Conservation (phyloP, 148 eudicot genomes). For the Amaranthus hypochondriacus region DNA sequence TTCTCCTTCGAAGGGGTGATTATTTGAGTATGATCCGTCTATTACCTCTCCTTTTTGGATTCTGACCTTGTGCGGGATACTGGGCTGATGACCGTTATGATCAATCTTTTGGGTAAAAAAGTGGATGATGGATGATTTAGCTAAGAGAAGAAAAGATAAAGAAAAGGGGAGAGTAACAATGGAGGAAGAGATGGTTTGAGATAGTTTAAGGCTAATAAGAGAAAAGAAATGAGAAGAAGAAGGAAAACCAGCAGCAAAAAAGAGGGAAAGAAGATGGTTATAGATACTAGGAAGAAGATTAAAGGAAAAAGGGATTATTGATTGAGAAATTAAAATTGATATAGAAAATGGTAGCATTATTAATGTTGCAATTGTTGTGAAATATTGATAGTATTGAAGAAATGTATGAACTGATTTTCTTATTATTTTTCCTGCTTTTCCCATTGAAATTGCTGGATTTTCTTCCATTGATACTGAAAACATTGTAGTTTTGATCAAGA, state of each 20-base stretch:
- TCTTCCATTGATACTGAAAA: constrained; percentile 13
- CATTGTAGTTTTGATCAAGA: not conserved
- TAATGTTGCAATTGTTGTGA: constrained; percentile 46
- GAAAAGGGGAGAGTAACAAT: constrained; percentile 49
- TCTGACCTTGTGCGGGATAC: no score
- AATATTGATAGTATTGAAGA: constrained; percentile 47
- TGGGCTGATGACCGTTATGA: no score
- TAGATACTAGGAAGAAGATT: not conserved
- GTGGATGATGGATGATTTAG: constrained; percentile 55
- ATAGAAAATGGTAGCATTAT: constrained; percentile 61
- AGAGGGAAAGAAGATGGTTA: constrained; percentile 36
- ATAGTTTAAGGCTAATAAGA: constrained; percentile 53
- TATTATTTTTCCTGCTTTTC: constrained; percentile 37
- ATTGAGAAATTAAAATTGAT: constrained; percentile 49
- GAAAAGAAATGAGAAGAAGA: constrained; percentile 36
- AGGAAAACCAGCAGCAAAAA: constrained; percentile 52
- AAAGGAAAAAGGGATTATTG: constrained; percentile 30
- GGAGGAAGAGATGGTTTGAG: constrained; percentile 53
- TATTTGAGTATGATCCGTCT: no score
- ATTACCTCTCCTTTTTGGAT: no score
- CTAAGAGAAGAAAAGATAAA: constrained; percentile 61
- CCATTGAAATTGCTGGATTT: constrained; percentile 32
- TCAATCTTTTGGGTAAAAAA: constrained; percentile 11
- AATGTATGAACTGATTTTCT: constrained; percentile 57
- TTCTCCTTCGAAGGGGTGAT: no score